phyloP scores from a whole-genome alignment of 225 moss, liverwort and hornwort species.

The Rhytidiadelphus loreus region DNA sequence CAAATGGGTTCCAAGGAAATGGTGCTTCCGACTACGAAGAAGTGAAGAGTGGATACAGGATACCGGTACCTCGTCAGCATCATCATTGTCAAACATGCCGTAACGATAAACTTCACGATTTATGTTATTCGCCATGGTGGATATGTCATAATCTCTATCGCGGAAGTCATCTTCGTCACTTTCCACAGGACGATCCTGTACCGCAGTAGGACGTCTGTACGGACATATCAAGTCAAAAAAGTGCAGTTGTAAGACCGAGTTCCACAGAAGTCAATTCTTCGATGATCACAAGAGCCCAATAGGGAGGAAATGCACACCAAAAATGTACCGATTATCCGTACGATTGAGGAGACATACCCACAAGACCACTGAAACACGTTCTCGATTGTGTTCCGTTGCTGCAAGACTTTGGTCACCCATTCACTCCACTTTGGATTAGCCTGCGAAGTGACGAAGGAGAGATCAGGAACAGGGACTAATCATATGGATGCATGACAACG shows the following conservation, averaged over 20 bases:
- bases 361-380: slow-evolving; percentile 88
- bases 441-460: slow-evolving; percentile 19
- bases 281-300: background rate
- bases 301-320: background rate
- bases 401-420: slow-evolving; percentile 68
- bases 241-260: background rate
- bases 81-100: slow-evolving; percentile 95
- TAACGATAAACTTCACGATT: slow-evolving; percentile 93
- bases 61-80: slow-evolving; percentile 69
- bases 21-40: background rate
- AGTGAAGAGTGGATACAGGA: background rate
- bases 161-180: slow-evolving; percentile 90
- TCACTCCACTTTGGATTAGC: slow-evolving; percentile 68
- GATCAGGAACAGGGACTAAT: background rate
- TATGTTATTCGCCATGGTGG: slow-evolving; percentile 80
- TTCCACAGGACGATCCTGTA: slow-evolving; percentile 73
- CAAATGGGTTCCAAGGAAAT: background rate
- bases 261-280: background rate
- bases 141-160: slow-evolving; percentile 91
- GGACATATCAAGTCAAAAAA: background rate
- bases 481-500: background rate
- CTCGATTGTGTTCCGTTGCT: slow-evolving; percentile 69
- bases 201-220: slow-evolving; percentile 78
- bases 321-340: background rate
- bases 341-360: slow-evolving; percentile 38